Evolutionary conservation across 1,284 basidiomycete genomes (phyloP), one percentile per base, ranked within the genome.

Genomic region (Sanghuangporus sanghuang): DNA sequence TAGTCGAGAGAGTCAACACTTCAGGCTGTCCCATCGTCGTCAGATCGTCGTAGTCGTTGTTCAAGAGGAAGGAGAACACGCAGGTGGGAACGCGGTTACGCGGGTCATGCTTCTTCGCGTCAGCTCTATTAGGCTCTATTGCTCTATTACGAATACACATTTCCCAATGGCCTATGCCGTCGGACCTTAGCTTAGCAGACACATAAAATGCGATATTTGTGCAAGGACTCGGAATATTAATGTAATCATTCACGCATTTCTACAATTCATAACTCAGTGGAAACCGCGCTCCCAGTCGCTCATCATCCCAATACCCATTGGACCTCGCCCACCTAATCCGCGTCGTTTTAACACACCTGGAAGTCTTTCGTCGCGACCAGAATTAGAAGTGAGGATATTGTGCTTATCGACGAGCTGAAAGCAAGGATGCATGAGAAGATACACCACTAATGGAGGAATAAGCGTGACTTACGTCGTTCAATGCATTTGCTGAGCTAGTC

Each of bases 401-500:
- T 89, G 85, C 66, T 87, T 90, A 71, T 89, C 87, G 49, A 89
- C 85, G 58, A 89, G 77, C 87, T 89, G 68, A 63, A 57, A 36
- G 46, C 52, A 65, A 32, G 23, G 16, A 23, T 27, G 14, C 27
- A 36, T n/a, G n/a, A 21, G 5, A 42, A n/a, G n/a, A 49, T 42
- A 58, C 32, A 18, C 23, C 3, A 18, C 18, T 36, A 40, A 32
- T 53, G 23, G 6, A 56, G 21, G 42, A 16, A 14, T 46, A n/a
- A 35, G 18, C 36, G 44, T 44, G 1, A 74, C 92, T 71, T 71
- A 97, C 96, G 71, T 97, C 93, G 73, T 96, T 96, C 62, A 97
- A 77, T 3, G 89, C 83, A 68, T 90, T 90, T 6, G 96, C 82
- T 44, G 92, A 91, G 74, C 93, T 95, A 0, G 95, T 98, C 67